Evolutionary conservation across 495 filamentous ascomycete genomes (phyloP), one percentile per base, ranked within the genome.

Genomic region (Aspergillus affinis): DNA sequence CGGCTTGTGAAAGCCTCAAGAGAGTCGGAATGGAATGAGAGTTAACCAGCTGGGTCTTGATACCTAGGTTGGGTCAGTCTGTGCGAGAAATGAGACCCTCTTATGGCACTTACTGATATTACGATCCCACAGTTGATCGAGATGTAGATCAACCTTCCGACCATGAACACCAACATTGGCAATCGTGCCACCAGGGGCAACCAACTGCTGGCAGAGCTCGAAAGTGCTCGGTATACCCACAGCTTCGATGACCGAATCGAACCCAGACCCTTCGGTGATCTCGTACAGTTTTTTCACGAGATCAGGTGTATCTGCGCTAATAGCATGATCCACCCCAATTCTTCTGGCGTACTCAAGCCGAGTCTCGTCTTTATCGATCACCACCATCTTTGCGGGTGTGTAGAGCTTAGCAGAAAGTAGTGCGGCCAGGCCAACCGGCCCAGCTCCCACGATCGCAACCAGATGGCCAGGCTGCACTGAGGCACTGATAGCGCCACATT

Each of bases 81-180:
- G 32, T 52, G 7, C 50, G 23, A 26, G 2, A 9, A 20, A 6
- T 46, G 15, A 23, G 36, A 8, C 46, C 20, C 6, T 19, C 27
- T 26, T 20, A 26, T 53, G 21, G 0, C 46, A 65, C 61, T 47
- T 51, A 72, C 68, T 65, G 27, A 80, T 75, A 59, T 81, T 82
- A 52, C 73, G 70, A 51, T 69, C 58, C 71, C 75, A 74, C 41
- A 81, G 58, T 30, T 69, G 68, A 19, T 76, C 68, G 36, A 76
- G 55, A 36, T 75, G 65, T 19, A 82, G 61, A 56, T 76, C 67
- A 0, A 71, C 73, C 51, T 69, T 72, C 30, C 61, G 45, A 23
- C 75, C 75, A 69, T 80, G 75, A 10, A 84, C 80, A 17, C 81
- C 80, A 21, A 83, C 70, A 68, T 78, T 84, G 9, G 80, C 80